Evolutionary conservation across 495 filamentous ascomycete genomes (phyloP).

Genomic region (Clavariopsis aquatica): DNA sequence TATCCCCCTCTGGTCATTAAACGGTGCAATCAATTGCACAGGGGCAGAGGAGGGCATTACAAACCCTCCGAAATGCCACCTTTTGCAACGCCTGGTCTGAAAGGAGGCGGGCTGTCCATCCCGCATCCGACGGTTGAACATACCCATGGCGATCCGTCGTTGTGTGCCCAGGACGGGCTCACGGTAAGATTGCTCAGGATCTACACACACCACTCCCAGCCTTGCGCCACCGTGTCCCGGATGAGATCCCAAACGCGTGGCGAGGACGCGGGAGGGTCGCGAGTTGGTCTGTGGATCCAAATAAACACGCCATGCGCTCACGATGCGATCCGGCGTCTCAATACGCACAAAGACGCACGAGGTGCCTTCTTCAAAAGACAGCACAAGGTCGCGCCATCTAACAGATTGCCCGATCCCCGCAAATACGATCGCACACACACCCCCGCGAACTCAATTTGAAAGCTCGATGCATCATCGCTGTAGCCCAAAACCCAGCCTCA

Average conservation of each 20-base stretch:
- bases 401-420: background rate
- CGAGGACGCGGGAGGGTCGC: conserved; percentile 24
- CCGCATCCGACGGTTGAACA: background rate
- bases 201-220: conserved; percentile 20
- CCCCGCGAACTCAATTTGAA: background rate
- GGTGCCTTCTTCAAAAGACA: background rate
- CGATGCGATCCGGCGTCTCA: background rate
- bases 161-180: background rate
- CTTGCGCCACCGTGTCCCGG: conserved; percentile 21
- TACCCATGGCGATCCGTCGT: background rate
- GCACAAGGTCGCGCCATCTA: background rate
- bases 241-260: conserved; percentile 14
- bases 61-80: conserved; percentile 1
- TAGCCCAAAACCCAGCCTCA: background rate
- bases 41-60: background rate
- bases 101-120: background rate
- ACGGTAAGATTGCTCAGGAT: conserved; percentile 25
- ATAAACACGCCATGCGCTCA: conserved; percentile 7
- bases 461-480: conserved; percentile 9
- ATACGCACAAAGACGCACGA: background rate
- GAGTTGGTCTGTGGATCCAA: conserved; percentile 22
- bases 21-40: background rate
- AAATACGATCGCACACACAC: background rate
- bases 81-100: background rate
- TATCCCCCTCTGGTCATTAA: background rate